These are phyloP conservation scores for Lachnellula occidentalis DNA, from an alignment of 2,329 filamentous ascomycete genomes.

Conservation along the genomic window DNA sequence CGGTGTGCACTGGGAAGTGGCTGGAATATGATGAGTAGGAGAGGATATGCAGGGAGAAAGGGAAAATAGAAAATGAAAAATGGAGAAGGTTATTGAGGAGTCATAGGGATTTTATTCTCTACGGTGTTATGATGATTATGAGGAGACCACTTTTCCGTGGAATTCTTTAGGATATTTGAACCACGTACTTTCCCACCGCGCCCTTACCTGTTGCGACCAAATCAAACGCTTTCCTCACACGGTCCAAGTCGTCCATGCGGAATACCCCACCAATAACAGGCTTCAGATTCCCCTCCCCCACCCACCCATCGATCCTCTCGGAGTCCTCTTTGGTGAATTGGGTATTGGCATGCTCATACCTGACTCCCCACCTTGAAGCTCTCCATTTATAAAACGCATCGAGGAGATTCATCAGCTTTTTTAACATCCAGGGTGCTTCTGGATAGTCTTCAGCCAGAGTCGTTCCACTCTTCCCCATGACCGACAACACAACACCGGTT, in stretches of 20 bases:
- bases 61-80: too few species aligned
- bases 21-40: too few species aligned
- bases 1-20: too few species aligned
- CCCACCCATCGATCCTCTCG: slow-evolving; percentile 22
- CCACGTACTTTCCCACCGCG: background rate
- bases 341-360: background rate
- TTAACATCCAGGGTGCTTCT: slow-evolving; percentile 23
- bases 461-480: slow-evolving; percentile 32
- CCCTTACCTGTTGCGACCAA: slow-evolving; percentile 33
- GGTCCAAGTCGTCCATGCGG: slow-evolving; percentile 32
- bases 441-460: slow-evolving; percentile 28
- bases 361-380: slow-evolving; percentile 5
- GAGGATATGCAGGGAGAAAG: too few species aligned
- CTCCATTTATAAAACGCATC: slow-evolving; percentile 18
- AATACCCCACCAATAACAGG: slow-evolving; percentile 30
- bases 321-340: slow-evolving; percentile 26
- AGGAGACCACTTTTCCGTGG: too few species aligned
- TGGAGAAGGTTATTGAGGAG: too few species aligned
- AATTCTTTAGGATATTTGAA: background rate
- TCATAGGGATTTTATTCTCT: too few species aligned
- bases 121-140: too few species aligned
- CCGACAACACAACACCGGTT: slow-evolving; percentile 32
- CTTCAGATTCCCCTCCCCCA: slow-evolving; percentile 27
- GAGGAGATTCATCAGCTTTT: slow-evolving; percentile 25
- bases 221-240: slow-evolving; percentile 31